These are phyloP conservation scores for Monosporascus cannonballus DNA, from an alignment of 2,329 filamentous ascomycete genomes.

Conservation along the genomic window DNA sequence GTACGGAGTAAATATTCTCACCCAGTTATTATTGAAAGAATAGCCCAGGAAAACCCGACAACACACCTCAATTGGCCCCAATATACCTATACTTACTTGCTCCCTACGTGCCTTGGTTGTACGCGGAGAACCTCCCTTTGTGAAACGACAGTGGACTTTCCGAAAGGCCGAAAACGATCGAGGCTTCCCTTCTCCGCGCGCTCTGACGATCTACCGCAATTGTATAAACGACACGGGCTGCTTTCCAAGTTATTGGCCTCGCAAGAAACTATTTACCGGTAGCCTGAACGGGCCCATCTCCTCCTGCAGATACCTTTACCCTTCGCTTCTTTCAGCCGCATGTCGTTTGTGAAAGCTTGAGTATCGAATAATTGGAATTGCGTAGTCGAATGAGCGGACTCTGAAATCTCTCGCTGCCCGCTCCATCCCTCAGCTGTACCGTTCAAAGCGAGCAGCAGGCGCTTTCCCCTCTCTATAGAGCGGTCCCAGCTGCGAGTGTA, in stretches of 20 bases:
- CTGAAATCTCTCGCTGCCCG: background rate
- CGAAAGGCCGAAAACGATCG: background rate
- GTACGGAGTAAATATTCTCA: background rate
- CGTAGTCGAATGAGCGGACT: background rate
- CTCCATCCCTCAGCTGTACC: background rate
- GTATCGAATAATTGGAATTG: background rate
- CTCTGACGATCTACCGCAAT: background rate
- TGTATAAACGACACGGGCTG: background rate
- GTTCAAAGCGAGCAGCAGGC: background rate
- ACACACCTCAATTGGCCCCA: background rate
- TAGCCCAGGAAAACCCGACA: background rate
- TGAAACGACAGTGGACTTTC: background rate
- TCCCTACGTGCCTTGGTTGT: background rate
- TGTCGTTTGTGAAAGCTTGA: background rate
- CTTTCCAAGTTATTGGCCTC: background rate
- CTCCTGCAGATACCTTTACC: background rate
- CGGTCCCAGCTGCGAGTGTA: background rate
- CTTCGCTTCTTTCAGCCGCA: background rate
- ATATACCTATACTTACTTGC: background rate
- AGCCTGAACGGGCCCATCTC: background rate
- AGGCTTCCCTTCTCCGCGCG: background rate
- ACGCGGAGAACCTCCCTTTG: background rate
- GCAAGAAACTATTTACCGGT: background rate
- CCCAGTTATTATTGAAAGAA: background rate
- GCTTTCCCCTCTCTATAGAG: background rate